Evolutionary conservation across 148 eudicot species (phyloP).

Genomic region (Nyssa sinensis): DNA sequence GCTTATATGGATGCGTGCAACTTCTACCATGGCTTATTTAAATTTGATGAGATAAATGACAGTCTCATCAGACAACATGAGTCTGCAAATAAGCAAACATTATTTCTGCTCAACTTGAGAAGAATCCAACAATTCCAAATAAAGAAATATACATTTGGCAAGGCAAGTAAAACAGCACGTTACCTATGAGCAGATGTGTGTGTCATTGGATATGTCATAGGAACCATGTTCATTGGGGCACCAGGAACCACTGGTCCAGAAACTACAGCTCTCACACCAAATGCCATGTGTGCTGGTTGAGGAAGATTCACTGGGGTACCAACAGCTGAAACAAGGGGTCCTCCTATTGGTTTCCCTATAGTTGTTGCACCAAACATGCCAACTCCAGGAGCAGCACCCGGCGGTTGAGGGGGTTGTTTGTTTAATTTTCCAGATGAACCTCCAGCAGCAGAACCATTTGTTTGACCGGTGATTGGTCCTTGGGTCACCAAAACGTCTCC

Average conservation of each 20-base stretch:
- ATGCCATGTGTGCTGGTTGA: conserved; percentile 34
- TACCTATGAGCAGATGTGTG: conserved; percentile 58
- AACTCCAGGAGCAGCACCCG: conserved; percentile 25
- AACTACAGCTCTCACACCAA: conserved; percentile 47
- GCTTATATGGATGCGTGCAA: no score
- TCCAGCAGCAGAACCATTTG: conserved; percentile 28
- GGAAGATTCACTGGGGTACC: conserved; percentile 50
- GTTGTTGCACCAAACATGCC: conserved; percentile 47
- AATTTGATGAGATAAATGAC: no score
- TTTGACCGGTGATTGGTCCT: conserved; percentile 45
- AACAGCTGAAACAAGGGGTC: conserved; percentile 37
- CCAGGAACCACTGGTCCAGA: conserved; percentile 56
- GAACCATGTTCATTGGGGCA: conserved; percentile 55
- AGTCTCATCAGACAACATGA: no score
- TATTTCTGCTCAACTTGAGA: no score
- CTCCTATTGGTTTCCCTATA: conserved; percentile 57
- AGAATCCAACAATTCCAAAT: not conserved
- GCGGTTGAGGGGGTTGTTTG: conserved; percentile 40
- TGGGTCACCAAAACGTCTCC: conserved; percentile 33
- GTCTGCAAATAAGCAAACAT: no score
- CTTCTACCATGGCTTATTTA: no score
- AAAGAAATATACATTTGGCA: conserved; percentile 13
- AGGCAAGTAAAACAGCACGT: not conserved
- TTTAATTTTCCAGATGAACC: conserved; percentile 39
- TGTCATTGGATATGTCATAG: conserved; percentile 51